Conservation (phyloP, 305 asterid genomes). For the Solanum hybrid region DNA sequence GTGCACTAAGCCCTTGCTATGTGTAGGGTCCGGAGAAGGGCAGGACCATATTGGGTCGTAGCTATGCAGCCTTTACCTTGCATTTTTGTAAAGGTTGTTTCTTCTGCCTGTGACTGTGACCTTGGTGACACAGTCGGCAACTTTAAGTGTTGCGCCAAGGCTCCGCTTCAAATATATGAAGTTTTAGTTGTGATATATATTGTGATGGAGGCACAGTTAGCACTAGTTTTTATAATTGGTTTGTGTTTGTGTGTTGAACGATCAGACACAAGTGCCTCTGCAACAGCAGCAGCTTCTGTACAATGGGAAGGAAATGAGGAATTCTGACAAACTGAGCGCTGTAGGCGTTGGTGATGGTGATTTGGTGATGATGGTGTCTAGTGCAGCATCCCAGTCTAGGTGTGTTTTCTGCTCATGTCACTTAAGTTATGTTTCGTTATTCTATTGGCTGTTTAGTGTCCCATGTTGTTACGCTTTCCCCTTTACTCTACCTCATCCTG, state of each 20-base stretch:
- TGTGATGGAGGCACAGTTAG: neutral
- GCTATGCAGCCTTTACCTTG: neutral
- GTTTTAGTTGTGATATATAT: neutral
- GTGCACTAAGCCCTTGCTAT: neutral
- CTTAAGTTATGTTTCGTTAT: neutral
- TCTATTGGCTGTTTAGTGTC: neutral
- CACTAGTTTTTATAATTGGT: neutral
- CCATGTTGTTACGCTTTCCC: neutral
- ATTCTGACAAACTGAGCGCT: conserved; percentile 62
- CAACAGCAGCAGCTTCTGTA: conserved; percentile 79
- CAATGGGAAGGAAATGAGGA: conserved; percentile 74
- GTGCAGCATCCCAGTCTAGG: conserved; percentile 35
- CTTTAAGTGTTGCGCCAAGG: neutral
- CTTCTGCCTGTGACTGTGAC: neutral
- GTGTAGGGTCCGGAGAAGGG: neutral
- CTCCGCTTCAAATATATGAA: neutral
- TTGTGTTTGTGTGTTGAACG: conserved; percentile 13
- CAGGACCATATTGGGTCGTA: neutral
- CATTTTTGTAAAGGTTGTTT: neutral
- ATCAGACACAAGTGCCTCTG: conserved; percentile 65
- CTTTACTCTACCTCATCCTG: neutral
- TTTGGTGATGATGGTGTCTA: conserved; percentile 77
- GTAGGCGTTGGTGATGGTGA: conserved; percentile 78
- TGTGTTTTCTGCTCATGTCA: neutral
- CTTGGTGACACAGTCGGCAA: neutral